Evolutionary conservation across 345 rosid genomes (phyloP).

Genomic region (Linum usitatissimum): DNA sequence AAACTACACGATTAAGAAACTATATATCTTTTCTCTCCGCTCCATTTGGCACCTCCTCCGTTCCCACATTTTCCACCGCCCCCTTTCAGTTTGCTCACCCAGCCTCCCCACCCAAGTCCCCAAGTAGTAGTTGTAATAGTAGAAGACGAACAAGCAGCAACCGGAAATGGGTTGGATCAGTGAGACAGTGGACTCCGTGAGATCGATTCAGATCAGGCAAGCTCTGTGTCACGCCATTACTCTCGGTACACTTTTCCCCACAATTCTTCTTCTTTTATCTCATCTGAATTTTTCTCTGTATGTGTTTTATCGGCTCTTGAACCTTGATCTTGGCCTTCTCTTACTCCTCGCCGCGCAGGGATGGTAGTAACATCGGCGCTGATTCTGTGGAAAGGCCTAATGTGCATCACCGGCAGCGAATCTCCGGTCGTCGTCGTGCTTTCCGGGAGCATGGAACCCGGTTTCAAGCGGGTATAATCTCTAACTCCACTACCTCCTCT

Average conservation of each 20-base stretch:
- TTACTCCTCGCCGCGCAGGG: constrained; percentile 29
- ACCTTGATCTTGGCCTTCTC: background rate
- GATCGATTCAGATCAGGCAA: constrained; percentile 40
- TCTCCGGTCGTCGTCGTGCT: constrained; percentile 78
- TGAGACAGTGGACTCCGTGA: constrained; percentile 32
- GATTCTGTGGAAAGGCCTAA: constrained; percentile 71
- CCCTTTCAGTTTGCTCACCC: no score
- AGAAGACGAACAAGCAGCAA: background rate
- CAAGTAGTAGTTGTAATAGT: background rate
- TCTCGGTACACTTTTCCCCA: constrained; percentile 35
- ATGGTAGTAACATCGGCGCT: constrained; percentile 52
- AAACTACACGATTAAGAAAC: no score
- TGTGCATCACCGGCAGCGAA: constrained; percentile 58
- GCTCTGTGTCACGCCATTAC: constrained; percentile 33
- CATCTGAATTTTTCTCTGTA: background rate
- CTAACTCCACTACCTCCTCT: background rate
- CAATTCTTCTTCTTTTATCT: background rate
- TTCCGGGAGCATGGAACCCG: constrained; percentile 78
- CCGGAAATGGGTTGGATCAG: constrained; percentile 26
- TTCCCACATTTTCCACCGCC: no score
- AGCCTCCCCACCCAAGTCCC: no score
- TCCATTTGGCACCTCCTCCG: no score
- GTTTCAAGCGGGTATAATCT: constrained; percentile 45
- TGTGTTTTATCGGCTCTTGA: background rate
- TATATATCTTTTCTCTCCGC: no score